phyloP scores from a whole-genome alignment of 352 stramenopile genomes.

The Phytophthora palmivora region DNA sequence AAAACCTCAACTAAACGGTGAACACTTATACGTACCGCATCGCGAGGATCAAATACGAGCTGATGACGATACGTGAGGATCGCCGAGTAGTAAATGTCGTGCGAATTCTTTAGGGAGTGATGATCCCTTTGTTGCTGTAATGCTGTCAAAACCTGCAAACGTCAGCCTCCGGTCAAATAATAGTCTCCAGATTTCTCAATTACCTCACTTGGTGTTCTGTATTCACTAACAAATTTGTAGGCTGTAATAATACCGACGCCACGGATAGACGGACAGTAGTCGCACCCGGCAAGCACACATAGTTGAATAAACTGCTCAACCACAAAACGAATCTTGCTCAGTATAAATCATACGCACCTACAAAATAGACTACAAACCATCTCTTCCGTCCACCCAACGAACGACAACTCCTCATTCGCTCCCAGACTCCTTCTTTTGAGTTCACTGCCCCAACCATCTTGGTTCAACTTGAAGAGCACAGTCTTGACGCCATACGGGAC shows the following conservation, averaged over 20 bases:
- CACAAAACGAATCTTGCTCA: conserved; percentile 3
- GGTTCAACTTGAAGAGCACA: conserved; percentile 95
- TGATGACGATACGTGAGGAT: conserved; percentile 91
- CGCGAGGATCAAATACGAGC: conserved; percentile 85
- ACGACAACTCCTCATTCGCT: conserved; percentile 83
- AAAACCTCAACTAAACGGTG: too few species aligned
- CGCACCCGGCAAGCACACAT: conserved; percentile 89
- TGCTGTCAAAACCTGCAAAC: conserved; percentile 56
- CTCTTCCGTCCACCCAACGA: conserved; percentile 85
- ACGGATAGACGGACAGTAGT: conserved; percentile 85
- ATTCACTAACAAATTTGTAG: conserved; percentile 72
- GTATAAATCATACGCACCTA: neutral
- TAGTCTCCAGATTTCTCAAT: neutral
- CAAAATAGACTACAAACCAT: conserved; percentile 57
- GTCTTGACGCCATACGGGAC: conserved; percentile 94
- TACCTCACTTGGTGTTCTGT: conserved; percentile 64
- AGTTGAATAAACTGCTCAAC: conserved; percentile 72
- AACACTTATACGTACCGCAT: conserved; percentile 53
- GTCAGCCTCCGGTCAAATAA: neutral
- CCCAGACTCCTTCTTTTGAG: conserved; percentile 84
- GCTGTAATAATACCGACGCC: conserved; percentile 87
- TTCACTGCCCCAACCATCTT: conserved; percentile 86
- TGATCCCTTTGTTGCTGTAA: conserved; percentile 57
- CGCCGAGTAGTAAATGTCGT: conserved; percentile 60
- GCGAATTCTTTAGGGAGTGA: conserved; percentile 49